Percentiles rank a stretch among this genome's conserved stretches.
Evolutionary conservation across 2,329 filamentous ascomycete species (phyloP).

Genomic region (Leptographium procerum): DNA sequence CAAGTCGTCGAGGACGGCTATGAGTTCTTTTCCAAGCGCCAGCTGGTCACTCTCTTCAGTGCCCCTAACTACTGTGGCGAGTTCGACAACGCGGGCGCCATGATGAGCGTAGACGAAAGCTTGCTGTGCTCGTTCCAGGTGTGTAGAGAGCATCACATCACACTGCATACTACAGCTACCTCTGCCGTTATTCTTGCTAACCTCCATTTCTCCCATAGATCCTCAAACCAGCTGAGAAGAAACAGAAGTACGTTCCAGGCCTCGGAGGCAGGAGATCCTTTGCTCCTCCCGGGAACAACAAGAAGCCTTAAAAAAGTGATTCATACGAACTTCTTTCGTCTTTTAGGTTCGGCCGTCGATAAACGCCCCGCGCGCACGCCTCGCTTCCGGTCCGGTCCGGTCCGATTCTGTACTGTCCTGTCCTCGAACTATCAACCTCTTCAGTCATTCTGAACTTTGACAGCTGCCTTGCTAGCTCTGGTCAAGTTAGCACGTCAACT

Average conservation of each 20-base stretch:
- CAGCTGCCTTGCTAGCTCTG: not conserved
- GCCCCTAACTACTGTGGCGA: constrained; percentile 99
- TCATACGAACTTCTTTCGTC: constrained; percentile 60
- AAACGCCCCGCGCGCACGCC: constrained; percentile 26
- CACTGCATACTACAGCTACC: no score
- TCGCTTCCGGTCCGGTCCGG: not conserved
- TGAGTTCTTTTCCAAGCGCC: constrained; percentile 98
- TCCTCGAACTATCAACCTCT: not conserved
- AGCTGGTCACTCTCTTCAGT: constrained; percentile 93
- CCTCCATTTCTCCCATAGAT: constrained; percentile 45
- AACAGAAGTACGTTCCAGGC: constrained; percentile 97
- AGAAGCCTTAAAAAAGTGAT: constrained; percentile 15
- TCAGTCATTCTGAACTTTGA: not conserved
- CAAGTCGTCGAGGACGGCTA: constrained; percentile 99
- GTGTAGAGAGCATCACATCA: constrained; percentile 15
- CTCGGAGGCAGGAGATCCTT: constrained; percentile 54
- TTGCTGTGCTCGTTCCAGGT: constrained; percentile 98
- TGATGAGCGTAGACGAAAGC: constrained; percentile 99
- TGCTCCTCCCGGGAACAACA: constrained; percentile 59
- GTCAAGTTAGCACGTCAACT: not conserved
- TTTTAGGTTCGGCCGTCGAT: constrained; percentile 95
- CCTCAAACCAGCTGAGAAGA: constrained; percentile 99
- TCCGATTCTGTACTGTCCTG: not conserved
- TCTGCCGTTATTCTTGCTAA: constrained; percentile 12
- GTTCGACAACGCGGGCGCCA: constrained; percentile 97